These are phyloP conservation scores for Phytophthora megakarya DNA, from an alignment of 352 stramenopile genomes.

Conservation along the genomic window DNA sequence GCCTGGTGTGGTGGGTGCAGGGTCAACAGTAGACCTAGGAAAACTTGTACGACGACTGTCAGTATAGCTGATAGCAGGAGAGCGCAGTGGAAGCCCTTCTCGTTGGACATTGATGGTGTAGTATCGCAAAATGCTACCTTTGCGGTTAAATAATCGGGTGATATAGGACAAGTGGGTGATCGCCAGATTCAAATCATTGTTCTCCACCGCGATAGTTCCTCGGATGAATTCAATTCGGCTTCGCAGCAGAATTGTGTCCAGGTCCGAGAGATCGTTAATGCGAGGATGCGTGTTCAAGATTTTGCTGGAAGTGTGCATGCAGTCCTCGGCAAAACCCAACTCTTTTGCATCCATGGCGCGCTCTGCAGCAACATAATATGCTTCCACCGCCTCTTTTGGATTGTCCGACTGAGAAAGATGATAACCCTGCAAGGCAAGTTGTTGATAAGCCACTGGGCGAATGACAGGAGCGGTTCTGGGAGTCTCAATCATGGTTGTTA, in stretches of 20 bases:
- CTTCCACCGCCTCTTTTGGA: conserved; percentile 55
- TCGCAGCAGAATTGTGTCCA: conserved; percentile 63
- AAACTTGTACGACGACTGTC: conserved; percentile 34
- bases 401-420: conserved; percentile 67
- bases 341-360: conserved; percentile 61
- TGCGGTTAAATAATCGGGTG: conserved; percentile 65
- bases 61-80: conserved; percentile 25
- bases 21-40: conserved; percentile 18
- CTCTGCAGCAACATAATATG: conserved; percentile 65
- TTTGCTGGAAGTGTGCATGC: conserved; percentile 76
- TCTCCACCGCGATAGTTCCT: conserved; percentile 70
- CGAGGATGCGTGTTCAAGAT: conserved; percentile 57
- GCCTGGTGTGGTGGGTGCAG: conserved; percentile 1
- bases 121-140: conserved; percentile 56
- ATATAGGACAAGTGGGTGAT: conserved; percentile 72
- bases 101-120: conserved; percentile 56
- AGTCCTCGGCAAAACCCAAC: conserved; percentile 70
- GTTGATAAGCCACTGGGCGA: conserved; percentile 48
- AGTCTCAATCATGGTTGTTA: neutral
- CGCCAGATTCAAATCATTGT: conserved; percentile 66
- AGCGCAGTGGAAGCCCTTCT: conserved; percentile 32
- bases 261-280: conserved; percentile 50
- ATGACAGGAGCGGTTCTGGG: neutral
- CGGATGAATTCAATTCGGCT: conserved; percentile 80
- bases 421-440: conserved; percentile 67